Evolutionary conservation across 208 protist species (phyloP), one percentile per base, ranked within the genome.

Genomic region (Trypanosoma caninum): DNA sequence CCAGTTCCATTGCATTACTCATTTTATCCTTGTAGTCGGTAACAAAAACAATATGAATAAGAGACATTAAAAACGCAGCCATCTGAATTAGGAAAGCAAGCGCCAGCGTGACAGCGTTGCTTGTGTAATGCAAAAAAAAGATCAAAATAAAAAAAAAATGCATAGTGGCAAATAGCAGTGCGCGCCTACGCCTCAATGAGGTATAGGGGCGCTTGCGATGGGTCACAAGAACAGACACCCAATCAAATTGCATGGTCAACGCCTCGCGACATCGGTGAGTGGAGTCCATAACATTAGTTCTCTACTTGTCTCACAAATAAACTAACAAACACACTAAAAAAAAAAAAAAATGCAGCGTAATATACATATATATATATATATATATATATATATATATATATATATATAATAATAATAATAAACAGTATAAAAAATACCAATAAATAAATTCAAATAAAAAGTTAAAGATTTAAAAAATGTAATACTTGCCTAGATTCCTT

Each of bases 221-320:
- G 2, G 63, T 74, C 34, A 91, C 41, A 7, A 91, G 63, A 14
- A 88, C 65, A n/a, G 55, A 45, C 10, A 91, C 55, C 84, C 84
- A 91, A 27, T 84, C 57, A 23, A 86, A 78, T 65, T 91, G 84
- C 41, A 78, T 71, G 53, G 62, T 28, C n/a, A 91, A 31, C 2
- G 84, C 80, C 25, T 85, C 70, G 16, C 38, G 51, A 20, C 84
- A 50, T 18, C 66, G 47, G 22, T 69, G 63, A 16, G 61, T 52
- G 14, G 35, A 61, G 27, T 56, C 66, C 65, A 78, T 79, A 2
- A 4, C 25, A 44, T 13, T 46, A 40, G 22, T 46, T 44, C 38
- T 18, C 20, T n/a, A 16, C n/a, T n/a, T n/a, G n/a, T n/a, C n/a
- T n/a, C n/a, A n/a, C n/a, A 2, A 45, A 31, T 5, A 59, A 45